These are phyloP conservation scores for Chrysanthemum seticuspe DNA, from an alignment of 129 eudicot genomes.

Conservation along the genomic window DNA sequence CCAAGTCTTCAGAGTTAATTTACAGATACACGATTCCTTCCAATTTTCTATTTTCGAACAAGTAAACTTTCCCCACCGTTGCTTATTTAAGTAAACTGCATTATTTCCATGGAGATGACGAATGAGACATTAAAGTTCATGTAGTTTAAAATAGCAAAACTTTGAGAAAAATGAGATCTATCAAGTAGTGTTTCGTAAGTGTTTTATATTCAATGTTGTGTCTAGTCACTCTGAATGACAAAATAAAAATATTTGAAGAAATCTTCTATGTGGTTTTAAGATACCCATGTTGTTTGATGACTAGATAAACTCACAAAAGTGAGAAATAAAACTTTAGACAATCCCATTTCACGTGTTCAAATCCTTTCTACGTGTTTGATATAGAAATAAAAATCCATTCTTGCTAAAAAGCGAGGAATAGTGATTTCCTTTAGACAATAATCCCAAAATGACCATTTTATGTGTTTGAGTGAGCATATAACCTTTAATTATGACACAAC, in stretches of 20 bases:
- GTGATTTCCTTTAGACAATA: not conserved
- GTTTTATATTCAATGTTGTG: not conserved
- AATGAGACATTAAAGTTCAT: not conserved
- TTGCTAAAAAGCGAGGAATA: not conserved
- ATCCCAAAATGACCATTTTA: conserved; percentile 8
- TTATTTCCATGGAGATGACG: conserved; percentile 3
- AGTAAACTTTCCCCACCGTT: conserved; percentile 2
- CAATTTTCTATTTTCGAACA: not conserved
- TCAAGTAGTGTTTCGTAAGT: not conserved
- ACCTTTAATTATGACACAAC: not conserved
- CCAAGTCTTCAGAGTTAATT: not conserved
- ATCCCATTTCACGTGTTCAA: no score
- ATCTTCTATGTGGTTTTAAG: conserved; percentile 7
- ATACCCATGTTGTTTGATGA: conserved; percentile 13
- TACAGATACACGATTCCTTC: not conserved
- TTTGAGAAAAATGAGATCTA: not conserved
- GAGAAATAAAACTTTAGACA: not conserved
- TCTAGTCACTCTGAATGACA: conserved; percentile 7
- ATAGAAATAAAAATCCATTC: not conserved
- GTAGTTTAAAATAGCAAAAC: not conserved
- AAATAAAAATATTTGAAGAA: not conserved
- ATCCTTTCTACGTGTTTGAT: not conserved
- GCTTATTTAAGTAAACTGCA: not conserved
- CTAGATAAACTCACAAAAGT: not conserved
- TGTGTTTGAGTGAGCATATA: not conserved